Evolutionary conservation across 176 grass and related monocot genomes (phyloP), one percentile per base, ranked within the genome.

Genomic region (Saccharum spontaneum): DNA sequence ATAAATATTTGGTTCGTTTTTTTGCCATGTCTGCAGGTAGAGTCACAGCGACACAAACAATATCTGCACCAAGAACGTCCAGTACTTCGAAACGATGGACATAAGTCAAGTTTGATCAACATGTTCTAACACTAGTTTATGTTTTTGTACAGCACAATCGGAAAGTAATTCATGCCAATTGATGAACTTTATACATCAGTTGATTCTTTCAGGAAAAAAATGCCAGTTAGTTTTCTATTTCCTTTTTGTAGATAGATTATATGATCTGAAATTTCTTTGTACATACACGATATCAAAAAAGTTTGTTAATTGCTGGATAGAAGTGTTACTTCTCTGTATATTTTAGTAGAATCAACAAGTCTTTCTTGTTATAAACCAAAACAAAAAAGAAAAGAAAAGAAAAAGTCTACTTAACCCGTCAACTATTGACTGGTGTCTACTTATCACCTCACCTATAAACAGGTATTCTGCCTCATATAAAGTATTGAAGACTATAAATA

Each of bases 21-120:
- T 45, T 78, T 89, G 81, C 75, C 89, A 76, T 76, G 57, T 86
- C 90, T 79, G 59, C 84, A 77, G 77, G 84, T 65, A 87, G 78
- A 85, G 57, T 8, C 24, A 62, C 61, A 79, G 15, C 78, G 3
- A 67, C 77, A 45, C 89, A 85, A 76, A 81, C 66, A 80, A 73
- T 41, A 80, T 78, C 90, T 77, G 81, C 88, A 70, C 75, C 88
- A 69, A 86, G 88, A 84, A 90, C 65, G 15, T 52, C 69, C 4
- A 81, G 1, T 77, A 72, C 71, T 67, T 38, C 78, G 2, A 92
- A 88, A 26, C 23, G 84, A 79, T 90, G 90, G 90, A 86, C 62
- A 86, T 90, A 92, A 71, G 34, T 65, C 71, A 84, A 75, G 39
- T 36, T 87, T 64, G 37, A 38, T 22, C 65, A 66, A 57, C 15